These are phyloP conservation scores for Achaetomiella virescens DNA, from an alignment of 495 filamentous ascomycete genomes.

Conservation along the genomic window DNA sequence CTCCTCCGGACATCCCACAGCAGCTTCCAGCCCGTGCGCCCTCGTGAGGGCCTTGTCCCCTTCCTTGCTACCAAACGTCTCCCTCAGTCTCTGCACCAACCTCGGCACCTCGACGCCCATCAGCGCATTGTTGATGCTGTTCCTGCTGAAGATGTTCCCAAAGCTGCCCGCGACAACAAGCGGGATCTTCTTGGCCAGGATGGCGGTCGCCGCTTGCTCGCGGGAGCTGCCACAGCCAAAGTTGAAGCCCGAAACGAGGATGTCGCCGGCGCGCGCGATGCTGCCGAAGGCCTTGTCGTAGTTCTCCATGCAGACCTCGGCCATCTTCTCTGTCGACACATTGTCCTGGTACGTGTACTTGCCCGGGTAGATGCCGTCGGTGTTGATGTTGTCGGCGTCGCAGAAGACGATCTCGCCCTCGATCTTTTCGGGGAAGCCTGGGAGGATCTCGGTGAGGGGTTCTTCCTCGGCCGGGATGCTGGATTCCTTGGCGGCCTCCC, in stretches of 20 bases:
- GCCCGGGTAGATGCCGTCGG: conserved; percentile 75
- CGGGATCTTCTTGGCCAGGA: conserved; percentile 77
- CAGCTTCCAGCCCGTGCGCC: conserved; percentile 82
- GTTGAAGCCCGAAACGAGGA: conserved; percentile 83
- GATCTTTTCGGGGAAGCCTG: conserved; percentile 63
- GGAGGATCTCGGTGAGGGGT: conserved; percentile 53
- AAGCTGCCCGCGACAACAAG: conserved; percentile 83
- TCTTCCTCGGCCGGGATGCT: conserved; percentile 25
- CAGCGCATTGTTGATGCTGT: conserved; percentile 89
- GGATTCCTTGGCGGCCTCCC: conserved; percentile 4
- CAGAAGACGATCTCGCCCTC: conserved; percentile 64
- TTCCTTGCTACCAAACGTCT: conserved; percentile 45
- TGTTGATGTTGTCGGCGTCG: conserved; percentile 69
- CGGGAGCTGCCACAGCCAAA: conserved; percentile 79
- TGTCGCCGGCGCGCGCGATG: conserved; percentile 59
- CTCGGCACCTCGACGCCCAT: conserved; percentile 77
- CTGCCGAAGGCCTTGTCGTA: conserved; percentile 67
- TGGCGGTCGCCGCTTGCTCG: conserved; percentile 86
- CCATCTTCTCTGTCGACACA: conserved; percentile 70
- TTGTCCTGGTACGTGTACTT: conserved; percentile 86
- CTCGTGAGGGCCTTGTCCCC: conserved; percentile 59
- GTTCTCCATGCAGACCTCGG: conserved; percentile 85
- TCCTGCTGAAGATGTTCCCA: conserved; percentile 81
- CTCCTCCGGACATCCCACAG: conserved; percentile 76
- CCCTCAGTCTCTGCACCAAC: conserved; percentile 62